phyloP scores from a whole-genome alignment of 1,284 basidiomycete genomes.

The Meira nashicola region DNA sequence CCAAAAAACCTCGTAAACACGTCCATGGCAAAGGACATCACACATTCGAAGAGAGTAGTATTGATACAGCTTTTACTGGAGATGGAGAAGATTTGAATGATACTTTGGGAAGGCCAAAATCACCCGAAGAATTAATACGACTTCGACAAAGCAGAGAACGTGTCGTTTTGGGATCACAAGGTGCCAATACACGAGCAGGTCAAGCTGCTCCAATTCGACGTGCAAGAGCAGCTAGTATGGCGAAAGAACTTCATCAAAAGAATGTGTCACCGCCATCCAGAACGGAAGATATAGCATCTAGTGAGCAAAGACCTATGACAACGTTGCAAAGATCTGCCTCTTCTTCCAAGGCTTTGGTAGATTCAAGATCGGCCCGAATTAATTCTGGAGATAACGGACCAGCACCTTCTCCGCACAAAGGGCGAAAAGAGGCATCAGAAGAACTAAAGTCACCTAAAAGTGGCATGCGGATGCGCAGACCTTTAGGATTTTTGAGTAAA shows the following conservation, averaged over 20 bases:
- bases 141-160: constrained; percentile 6
- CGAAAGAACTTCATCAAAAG: background rate
- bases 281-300: too few relatives aligned
- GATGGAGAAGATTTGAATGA: constrained; percentile 9
- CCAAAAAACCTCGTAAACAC: too few relatives aligned
- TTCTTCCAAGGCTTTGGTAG: too few relatives aligned
- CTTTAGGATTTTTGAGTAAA: background rate
- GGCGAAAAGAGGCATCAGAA: background rate
- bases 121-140: constrained; percentile 1
- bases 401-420: too few relatives aligned
- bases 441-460: background rate
- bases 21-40: too few relatives aligned
- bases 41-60: too few relatives aligned
- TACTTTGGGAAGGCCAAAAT: constrained; percentile 1
- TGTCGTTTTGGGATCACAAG: constrained; percentile 3
- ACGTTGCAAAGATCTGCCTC: too few relatives aligned
- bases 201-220: background rate
- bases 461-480: background rate
- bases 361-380: too few relatives aligned
- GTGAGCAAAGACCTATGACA: too few relatives aligned
- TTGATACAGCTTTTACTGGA: background rate
- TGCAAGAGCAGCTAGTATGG: background rate
- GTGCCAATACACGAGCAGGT: background rate
- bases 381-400: too few relatives aligned
- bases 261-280: background rate